Conservation (phyloP, 768 basidiomycete genomes). For the Nidularia sp. region DNA sequence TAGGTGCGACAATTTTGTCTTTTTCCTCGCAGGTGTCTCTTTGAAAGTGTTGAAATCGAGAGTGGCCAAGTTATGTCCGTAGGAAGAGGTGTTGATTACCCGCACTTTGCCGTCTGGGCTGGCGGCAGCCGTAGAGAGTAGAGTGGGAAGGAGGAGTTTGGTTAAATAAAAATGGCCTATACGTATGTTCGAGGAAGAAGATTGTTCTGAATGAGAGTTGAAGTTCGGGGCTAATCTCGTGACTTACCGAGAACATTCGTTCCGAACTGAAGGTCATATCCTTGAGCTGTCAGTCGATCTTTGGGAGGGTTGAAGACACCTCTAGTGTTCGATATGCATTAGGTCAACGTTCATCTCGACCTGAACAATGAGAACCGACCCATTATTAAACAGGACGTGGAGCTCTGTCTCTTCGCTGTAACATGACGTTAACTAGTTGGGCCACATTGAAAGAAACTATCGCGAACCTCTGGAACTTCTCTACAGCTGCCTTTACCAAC, state of each 20-base stretch:
- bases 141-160: neutral
- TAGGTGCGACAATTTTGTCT: neutral
- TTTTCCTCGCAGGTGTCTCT: neutral
- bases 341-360: neutral
- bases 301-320: neutral
- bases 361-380: neutral
- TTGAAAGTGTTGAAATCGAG: neutral
- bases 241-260: constrained; percentile 1
- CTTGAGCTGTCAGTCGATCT: constrained; percentile 3
- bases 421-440: neutral
- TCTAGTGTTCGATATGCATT: neutral
- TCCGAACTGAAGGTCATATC: neutral
- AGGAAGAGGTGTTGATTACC: neutral
- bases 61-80: neutral
- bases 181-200: neutral
- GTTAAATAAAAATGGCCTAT: neutral
- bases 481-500: neutral
- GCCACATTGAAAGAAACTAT: neutral
- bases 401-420: neutral
- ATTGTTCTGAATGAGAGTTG: neutral
- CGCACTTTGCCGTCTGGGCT: neutral
- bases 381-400: neutral
- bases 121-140: neutral
- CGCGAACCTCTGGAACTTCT: neutral
- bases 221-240: neutral